phyloP scores from a whole-genome alignment of 768 basidiomycete genomes.

The Mrakia gelida region DNA sequence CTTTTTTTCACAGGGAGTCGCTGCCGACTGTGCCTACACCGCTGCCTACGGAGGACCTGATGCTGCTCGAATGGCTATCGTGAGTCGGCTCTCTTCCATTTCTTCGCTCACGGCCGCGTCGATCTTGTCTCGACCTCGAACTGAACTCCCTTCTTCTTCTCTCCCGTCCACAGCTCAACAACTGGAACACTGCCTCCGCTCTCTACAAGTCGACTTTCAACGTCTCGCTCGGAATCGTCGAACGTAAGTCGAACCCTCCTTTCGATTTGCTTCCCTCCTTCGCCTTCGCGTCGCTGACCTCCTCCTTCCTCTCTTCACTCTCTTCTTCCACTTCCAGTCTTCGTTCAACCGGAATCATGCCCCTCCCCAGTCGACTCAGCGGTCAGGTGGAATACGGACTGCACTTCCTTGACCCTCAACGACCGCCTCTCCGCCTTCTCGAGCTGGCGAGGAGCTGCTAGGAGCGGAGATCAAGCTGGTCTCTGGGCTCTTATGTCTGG shows the following conservation, averaged over 20 bases:
- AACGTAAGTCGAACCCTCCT: conserved; percentile 46
- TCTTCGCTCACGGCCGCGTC: background rate
- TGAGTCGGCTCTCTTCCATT: background rate
- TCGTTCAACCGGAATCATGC: conserved; percentile 51
- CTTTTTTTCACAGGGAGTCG: conserved; percentile 58
- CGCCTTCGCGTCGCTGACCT: conserved; percentile 45
- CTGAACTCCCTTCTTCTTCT: background rate
- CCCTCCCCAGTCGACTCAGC: conserved; percentile 54
- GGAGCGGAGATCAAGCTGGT: conserved; percentile 63
- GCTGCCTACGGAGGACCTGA: conserved; percentile 25
- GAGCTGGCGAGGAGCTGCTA: conserved; percentile 69
- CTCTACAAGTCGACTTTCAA: conserved; percentile 66
- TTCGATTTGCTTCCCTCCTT: conserved; percentile 52
- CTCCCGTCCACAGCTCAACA: conserved; percentile 45
- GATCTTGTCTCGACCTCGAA: no score
- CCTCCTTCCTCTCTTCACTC: background rate
- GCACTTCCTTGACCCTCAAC: conserved; percentile 57
- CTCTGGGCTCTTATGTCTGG: conserved; percentile 87
- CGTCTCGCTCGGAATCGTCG: conserved; percentile 74
- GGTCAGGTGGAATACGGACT: conserved; percentile 71
- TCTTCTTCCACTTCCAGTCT: background rate
- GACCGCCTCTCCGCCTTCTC: conserved; percentile 71
- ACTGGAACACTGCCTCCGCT: conserved; percentile 57
- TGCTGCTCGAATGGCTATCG: conserved; percentile 7
- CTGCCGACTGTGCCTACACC: conserved; percentile 79